Base-by-base conservation (phyloP, 2,329 filamentous ascomycete species). In the Talaromyces sp. region DNA sequence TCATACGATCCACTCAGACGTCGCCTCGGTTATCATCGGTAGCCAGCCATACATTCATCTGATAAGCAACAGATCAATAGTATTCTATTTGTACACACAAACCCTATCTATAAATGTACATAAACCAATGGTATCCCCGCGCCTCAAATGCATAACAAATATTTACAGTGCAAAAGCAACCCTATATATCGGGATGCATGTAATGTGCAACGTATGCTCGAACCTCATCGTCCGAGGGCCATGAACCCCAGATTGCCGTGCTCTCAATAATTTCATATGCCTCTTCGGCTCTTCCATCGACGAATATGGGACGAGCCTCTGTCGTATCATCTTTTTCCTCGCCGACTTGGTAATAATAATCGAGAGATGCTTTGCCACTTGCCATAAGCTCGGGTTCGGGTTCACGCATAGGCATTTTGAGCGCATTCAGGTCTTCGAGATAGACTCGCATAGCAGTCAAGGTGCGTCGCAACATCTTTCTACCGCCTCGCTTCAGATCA, bases 201-300 rank as follows among this genome's bases (percentile, higher is more conserved):
- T 41, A 41, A 67, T 69, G 68, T 35, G 63, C 58, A 43, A 71
- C 60, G 69, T 81, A 81, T 27, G 74, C 70, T 62, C 70, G 65
- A 54, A 80, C 73, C 64, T 82, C 80, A 31, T 74, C 72, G 65
- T 79, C 74, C 58, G 71, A 76, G 13, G 80, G 79, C 80, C 80
- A 82, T 19, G 74, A 70, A 19, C 73, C 74, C 78, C 76, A 79
- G 19, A 70, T 63, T 19, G 69, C 68, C 19, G 75, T 75, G 57
- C 68, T 66, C 45, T 73, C 72, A 67, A 81, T 69, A 49, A 80
- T 74, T 54, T 75, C 71, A 69, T 75, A 73, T 64, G 77, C 76
- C 66, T 78, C 73, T 64, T 75, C 69, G 58, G 77, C 58, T 33
- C 71, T 67, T 19, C 69, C 64, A 65, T 77, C 72, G 37, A 74